Evolutionary conservation across 2,329 filamentous ascomycete species (phyloP), one percentile per base, ranked within the genome.

Genomic region (Calonectria honghensis): DNA sequence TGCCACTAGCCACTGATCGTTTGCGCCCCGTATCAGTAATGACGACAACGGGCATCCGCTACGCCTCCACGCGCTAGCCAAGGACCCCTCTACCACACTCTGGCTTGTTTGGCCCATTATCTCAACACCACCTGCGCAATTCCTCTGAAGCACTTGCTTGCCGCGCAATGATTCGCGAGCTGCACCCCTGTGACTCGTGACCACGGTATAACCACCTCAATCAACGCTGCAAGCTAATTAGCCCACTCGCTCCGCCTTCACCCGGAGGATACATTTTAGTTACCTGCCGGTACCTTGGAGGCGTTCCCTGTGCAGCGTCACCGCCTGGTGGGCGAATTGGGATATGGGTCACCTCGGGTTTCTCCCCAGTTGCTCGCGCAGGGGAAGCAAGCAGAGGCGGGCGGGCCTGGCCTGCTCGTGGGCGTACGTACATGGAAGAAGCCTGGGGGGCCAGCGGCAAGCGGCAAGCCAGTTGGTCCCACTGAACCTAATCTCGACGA

Each of bases 401-500:
- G 45, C 45, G n/a, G 14, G 24, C 24, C 9, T 63, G 57, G 52
- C 37, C 24, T 41, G n/a, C 11, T 29, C 6, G 35, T 39, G 32
- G n/a, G n/a, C 37, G 37, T 63, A 29, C 57, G 57, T 39, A 39
- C 57, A 41, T 29, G 57, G 57, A 63, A 41, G 35, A 41, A 68
- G 66, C 52, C 39, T 29, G 52, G 51, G 27, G 27, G 39, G 13
- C 31, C 14, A 52, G 64, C 52, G 27, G 63, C 72, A 66, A 59
- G 61, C 52, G 52, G 52, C 52, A 63, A 39, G 32, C 57, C 57
- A 63, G 57, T 31, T 61, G 68, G 68, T 50, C 50, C 75, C 77
- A 80, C 76, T 74, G 76, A 83, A 82, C 82, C 74, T 78, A 81
- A 82, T 82, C 79, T 83, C 69, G 78, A 82, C 77, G 72, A 79